Conservation (phyloP, 805 yeast species). For the Kuraishia borneana region DNA sequence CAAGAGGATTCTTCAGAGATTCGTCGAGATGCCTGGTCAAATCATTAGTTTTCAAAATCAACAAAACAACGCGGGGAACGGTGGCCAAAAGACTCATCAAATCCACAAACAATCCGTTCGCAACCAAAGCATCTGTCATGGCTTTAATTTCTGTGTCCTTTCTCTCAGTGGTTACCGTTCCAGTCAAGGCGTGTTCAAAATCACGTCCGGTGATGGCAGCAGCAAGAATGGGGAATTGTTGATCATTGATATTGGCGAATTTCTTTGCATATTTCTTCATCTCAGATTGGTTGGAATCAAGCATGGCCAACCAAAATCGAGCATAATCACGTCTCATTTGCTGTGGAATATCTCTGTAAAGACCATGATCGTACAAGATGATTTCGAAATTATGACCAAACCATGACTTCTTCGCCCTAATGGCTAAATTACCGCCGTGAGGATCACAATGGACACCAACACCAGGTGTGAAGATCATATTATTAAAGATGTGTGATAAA, state of each 20-base stretch:
- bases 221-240: slow-evolving; percentile 74
- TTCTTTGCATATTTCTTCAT: slow-evolving; percentile 68
- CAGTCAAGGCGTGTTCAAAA: slow-evolving; percentile 59
- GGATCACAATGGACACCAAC: slow-evolving; percentile 97
- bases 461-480: slow-evolving; percentile 89
- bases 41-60: slow-evolving; percentile 90
- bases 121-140: slow-evolving; percentile 56
- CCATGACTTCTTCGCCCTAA: slow-evolving; percentile 30
- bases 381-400: slow-evolving; percentile 72
- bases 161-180: slow-evolving; percentile 47
- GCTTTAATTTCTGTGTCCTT: slow-evolving; percentile 48
- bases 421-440: slow-evolving; percentile 94
- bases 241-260: slow-evolving; percentile 70
- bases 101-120: slow-evolving; percentile 55
- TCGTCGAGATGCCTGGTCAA: slow-evolving; percentile 86
- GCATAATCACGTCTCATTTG: slow-evolving; percentile 75
- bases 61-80: slow-evolving; percentile 77
- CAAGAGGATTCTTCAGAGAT: slow-evolving; percentile 66
- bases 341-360: slow-evolving; percentile 75
- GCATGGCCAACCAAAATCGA: slow-evolving; percentile 81
- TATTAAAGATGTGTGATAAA: slow-evolving; percentile 81
- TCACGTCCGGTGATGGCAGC: slow-evolving; percentile 95
- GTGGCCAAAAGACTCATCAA: slow-evolving; percentile 69
- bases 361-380: slow-evolving; percentile 87
- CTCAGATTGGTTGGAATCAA: slow-evolving; percentile 52